Conservation (phyloP, 768 basidiomycete species). For the Myochromella boudieri region DNA sequence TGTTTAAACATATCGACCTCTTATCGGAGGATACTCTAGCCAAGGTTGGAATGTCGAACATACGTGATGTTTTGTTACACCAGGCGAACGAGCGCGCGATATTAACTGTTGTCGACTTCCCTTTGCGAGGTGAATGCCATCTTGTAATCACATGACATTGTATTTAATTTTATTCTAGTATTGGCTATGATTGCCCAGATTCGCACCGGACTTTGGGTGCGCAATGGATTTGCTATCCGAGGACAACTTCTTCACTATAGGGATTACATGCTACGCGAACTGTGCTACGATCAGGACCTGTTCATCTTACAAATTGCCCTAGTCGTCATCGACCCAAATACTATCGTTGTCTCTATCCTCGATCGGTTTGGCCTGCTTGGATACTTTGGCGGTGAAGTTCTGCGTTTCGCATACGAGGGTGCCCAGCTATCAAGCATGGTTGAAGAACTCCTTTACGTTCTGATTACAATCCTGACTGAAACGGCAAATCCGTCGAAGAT, state of each 20-base stretch:
- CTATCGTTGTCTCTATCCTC: conserved; percentile 81
- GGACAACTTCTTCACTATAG: conserved; percentile 95
- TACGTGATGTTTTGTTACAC: conserved; percentile 61
- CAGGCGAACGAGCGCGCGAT: conserved; percentile 67
- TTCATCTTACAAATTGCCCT: conserved; percentile 81
- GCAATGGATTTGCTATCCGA: conserved; percentile 94
- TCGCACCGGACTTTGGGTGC: conserved; percentile 93
- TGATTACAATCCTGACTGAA: conserved; percentile 87
- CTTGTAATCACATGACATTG: conserved; percentile 4
- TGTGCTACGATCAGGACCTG: conserved; percentile 94
- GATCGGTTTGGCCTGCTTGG: conserved; percentile 83
- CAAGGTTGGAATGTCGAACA: conserved; percentile 49
- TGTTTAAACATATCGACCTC: conserved; percentile 79
- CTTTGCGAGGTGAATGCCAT: conserved; percentile 67
- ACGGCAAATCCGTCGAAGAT: conserved; percentile 71
- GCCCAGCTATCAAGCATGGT: conserved; percentile 80
- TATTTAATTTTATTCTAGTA: conserved; percentile 40
- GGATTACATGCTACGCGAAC: conserved; percentile 92
- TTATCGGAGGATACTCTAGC: conserved; percentile 55
- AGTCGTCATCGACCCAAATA: conserved; percentile 73
- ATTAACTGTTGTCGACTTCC: conserved; percentile 82
- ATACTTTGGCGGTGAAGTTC: conserved; percentile 75
- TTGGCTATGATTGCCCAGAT: conserved; percentile 93
- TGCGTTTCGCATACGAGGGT: conserved; percentile 64
- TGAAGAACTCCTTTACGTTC: conserved; percentile 85